Conservation (phyloP, 2,329 filamentous ascomycete species). For the Canariomyces notabilis region DNA sequence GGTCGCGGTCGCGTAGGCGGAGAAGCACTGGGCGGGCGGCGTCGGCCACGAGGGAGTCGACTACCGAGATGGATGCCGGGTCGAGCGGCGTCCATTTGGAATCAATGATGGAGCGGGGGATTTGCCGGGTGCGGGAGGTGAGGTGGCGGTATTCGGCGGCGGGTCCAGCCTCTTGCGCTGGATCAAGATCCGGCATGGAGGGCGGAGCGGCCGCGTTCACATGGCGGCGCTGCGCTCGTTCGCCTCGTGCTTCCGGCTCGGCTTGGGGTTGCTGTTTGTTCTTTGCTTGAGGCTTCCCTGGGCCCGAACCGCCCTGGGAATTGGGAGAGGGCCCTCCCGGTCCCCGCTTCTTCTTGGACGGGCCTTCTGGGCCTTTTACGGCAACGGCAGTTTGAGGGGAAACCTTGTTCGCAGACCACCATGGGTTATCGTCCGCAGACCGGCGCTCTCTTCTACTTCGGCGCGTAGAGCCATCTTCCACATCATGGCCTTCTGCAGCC, state of each 20-base stretch:
- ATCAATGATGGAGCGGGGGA: slow-evolving; percentile 62
- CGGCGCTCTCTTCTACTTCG: slow-evolving; percentile 12
- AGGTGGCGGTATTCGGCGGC: slow-evolving; percentile 45
- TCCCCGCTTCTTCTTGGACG: slow-evolving; percentile 6
- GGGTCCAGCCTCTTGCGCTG: background rate
- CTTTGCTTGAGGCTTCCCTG: background rate
- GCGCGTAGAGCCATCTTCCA: slow-evolving; percentile 10
- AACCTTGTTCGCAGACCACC: slow-evolving; percentile 1
- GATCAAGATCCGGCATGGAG: too few species aligned
- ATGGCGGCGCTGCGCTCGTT: too few species aligned
- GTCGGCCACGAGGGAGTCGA: slow-evolving; percentile 52
- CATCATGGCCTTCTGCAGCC: background rate
- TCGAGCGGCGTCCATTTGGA: slow-evolving; percentile 62
- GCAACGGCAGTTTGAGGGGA: background rate
- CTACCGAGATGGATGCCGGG: slow-evolving; percentile 47
- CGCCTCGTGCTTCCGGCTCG: too few species aligned
- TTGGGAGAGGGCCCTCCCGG: background rate
- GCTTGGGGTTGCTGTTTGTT: background rate
- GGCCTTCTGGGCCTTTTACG: background rate
- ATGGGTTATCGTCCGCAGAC: slow-evolving; percentile 13
- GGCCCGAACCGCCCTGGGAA: slow-evolving; percentile 1
- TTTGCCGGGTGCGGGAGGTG: slow-evolving; percentile 43
- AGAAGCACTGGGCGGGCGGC: slow-evolving; percentile 59
- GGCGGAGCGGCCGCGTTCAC: too few species aligned
- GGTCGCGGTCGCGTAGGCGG: slow-evolving; percentile 45